Evolutionary conservation across 2,329 filamentous ascomycete species (phyloP).

Genomic region (Trichoderma sp.): DNA sequence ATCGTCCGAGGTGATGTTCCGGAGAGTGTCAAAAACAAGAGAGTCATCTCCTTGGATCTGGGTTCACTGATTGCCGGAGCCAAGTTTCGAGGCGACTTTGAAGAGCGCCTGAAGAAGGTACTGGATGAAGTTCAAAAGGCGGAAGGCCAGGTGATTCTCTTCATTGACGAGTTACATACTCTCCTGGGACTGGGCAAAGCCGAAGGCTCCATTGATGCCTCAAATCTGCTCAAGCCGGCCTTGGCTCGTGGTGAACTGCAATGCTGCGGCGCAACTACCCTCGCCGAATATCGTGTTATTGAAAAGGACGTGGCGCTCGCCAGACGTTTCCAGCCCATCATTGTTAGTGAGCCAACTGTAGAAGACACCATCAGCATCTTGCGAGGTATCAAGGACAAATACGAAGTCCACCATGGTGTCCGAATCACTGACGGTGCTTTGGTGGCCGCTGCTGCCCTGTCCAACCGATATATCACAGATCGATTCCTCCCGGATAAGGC

Average conservation of each 20-base stretch:
- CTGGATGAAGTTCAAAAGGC: conserved; percentile 89
- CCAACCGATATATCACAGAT: conserved; percentile 95
- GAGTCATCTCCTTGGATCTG: conserved; percentile 83
- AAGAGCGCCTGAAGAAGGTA: conserved; percentile 88
- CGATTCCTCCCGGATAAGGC: conserved; percentile 96
- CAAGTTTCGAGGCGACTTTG: conserved; percentile 94
- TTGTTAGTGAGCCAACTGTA: conserved; percentile 89
- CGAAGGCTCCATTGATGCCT: conserved; percentile 95
- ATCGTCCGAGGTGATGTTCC: conserved; percentile 93
- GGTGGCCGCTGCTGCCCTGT: conserved; percentile 88
- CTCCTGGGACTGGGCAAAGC: conserved; percentile 90
- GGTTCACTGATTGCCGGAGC: conserved; percentile 93
- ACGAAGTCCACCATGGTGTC: conserved; percentile 96
- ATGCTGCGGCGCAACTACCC: conserved; percentile 91
- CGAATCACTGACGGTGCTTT: conserved; percentile 90
- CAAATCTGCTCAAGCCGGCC: conserved; percentile 90
- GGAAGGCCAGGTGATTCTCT: conserved; percentile 86
- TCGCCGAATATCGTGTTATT: conserved; percentile 89
- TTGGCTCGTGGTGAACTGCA: conserved; percentile 91
- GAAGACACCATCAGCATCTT: conserved; percentile 94
- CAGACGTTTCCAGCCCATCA: conserved; percentile 88
- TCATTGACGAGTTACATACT: conserved; percentile 93
- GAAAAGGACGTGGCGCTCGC: conserved; percentile 96
- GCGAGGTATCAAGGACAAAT: conserved; percentile 94
- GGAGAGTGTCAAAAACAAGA: conserved; percentile 93